Evolutionary conservation across 2,329 filamentous ascomycete species (phyloP), one percentile per base, ranked within the genome.

Genomic region (Nothophoma quercina): DNA sequence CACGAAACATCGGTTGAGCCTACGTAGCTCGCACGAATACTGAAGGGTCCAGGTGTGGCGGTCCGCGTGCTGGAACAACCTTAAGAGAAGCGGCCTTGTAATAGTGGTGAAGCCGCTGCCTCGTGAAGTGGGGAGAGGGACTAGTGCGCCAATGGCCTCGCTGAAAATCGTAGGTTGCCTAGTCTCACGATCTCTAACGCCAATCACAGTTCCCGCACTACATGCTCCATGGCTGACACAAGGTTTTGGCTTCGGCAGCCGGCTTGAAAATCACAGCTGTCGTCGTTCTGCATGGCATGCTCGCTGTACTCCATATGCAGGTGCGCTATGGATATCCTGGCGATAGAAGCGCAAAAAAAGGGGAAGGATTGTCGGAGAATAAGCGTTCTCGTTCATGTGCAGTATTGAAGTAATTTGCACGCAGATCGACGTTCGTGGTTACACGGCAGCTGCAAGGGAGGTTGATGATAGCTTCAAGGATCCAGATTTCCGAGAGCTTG

Each of bases 401-500:
- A 38, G 25, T 26, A 25, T 41, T 21, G 21, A 26, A 28, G 19
- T 16, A 36, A 42, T 30, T 15, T 16, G 36, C 15, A 23, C 19
- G 10, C 19, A 22, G 22, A 40, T 42, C 29, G 28, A 28, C 28
- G 25, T 23, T 29, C 16, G 34, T 12, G 10, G 18, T 38, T 28
- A 23, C 23, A 51, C 21, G 10, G 41, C 40, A 44, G 33, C 32
- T 38, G 23, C 22, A 29, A 18, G 30, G 36, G 40, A 22, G 33
- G 29, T 18, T 34, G 26, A n/a, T 28, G 50, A 48, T 53, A 38
- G 22, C 26, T 40, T 7, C 43, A 48, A 30, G 43, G 43, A 23
- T 48, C 9, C 25, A 42, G 21, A 10, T 12, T 1, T n/a, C 23
- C 16, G 28, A 18, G 28, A 18, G 19, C 6, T 7, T 15, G 36